Evolutionary conservation across 768 basidiomycete genomes (phyloP), one percentile per base, ranked within the genome.

Genomic region (Leccinum arenicola): DNA sequence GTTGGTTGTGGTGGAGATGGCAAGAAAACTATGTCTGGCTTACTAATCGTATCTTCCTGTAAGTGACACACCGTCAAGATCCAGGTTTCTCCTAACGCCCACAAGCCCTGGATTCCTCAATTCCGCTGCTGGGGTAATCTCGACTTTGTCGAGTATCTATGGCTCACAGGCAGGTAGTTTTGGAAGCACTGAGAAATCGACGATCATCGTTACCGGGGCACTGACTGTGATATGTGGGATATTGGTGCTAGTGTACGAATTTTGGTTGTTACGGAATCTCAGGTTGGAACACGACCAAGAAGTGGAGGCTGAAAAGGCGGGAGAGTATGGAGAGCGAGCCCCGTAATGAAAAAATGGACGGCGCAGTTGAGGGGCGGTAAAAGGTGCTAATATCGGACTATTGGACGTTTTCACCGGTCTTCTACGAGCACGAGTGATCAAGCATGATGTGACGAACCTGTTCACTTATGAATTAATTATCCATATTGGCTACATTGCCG

Each of bases 1-100:
- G 76, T 27, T 85, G 80, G 75, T 64, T 85, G 21, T 83, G 83
- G 81, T 85, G 82, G 80, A 74, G 76, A 60, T 86, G 84, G 84
- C 76, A 72, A 64, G 72, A 70, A 53, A 86, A 85, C 60, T 85
- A 85, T 63, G 64, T 86, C 54, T 86, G 84, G 84, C 66, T 81
- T 25, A 70, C 80, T 14, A 83, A 83, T 70, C 82, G 78, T 50
- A 75, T 85, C 52, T 86, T 84, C 66, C 56, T 83, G 84, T 85
- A 60, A 56, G 82, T 67, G 33, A 17, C 52, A 48, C 67, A 8
- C 6, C 51, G 7, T 11, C 33, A 19, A 40, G 4, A 48, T 1
- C n/a, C 15, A 14, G 6, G 21, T 31, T 38, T 51, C 43, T 25
- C 19, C 60, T 60, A 53, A 66, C 47, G 19, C 14, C 23, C 43